These are phyloP conservation scores for Epichloe baconii DNA, from an alignment of 2,329 filamentous ascomycete species.

Conservation along the genomic window DNA sequence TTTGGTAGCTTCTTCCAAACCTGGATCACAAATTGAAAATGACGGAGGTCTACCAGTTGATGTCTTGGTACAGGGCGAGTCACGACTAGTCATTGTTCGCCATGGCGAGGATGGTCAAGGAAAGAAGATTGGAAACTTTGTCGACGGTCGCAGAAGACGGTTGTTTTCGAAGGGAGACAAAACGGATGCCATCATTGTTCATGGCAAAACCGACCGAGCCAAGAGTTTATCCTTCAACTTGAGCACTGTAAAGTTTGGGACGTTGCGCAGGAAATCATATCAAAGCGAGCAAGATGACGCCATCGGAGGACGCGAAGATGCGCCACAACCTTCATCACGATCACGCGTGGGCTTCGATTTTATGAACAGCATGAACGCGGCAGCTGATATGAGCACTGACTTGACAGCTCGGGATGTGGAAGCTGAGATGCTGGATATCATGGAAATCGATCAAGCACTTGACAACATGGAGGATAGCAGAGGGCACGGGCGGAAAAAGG, in stretches of 20 bases:
- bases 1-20: slow-evolving; percentile 23
- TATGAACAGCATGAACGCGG: slow-evolving; percentile 34
- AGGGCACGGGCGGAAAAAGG: slow-evolving; percentile 34
- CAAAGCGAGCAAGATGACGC: slow-evolving; percentile 15
- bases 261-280: slow-evolving; percentile 19
- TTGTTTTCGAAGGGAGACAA: slow-evolving; percentile 26
- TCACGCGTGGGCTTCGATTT: slow-evolving; percentile 34
- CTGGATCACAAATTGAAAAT: slow-evolving; percentile 9
- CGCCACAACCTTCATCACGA: slow-evolving; percentile 16
- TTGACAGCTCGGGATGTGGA: slow-evolving; percentile 41
- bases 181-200: slow-evolving; percentile 41
- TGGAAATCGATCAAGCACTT: slow-evolving; percentile 50
- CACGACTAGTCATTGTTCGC: slow-evolving; percentile 39
- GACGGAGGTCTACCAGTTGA: slow-evolving; percentile 37
- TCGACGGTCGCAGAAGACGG: slow-evolving; percentile 19
- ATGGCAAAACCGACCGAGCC: slow-evolving; percentile 27
- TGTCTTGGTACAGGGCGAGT: slow-evolving; percentile 41
- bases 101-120: slow-evolving; percentile 37
- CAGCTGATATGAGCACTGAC: slow-evolving; percentile 38
- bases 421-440: slow-evolving; percentile 49
- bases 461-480: slow-evolving; percentile 39
- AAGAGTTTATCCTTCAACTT: slow-evolving; percentile 36
- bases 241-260: slow-evolving; percentile 29
- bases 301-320: slow-evolving; percentile 9
- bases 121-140: slow-evolving; percentile 27